Base-by-base conservation (phyloP, 768 basidiomycete genomes). In the Hygrocybe punicea region DNA sequence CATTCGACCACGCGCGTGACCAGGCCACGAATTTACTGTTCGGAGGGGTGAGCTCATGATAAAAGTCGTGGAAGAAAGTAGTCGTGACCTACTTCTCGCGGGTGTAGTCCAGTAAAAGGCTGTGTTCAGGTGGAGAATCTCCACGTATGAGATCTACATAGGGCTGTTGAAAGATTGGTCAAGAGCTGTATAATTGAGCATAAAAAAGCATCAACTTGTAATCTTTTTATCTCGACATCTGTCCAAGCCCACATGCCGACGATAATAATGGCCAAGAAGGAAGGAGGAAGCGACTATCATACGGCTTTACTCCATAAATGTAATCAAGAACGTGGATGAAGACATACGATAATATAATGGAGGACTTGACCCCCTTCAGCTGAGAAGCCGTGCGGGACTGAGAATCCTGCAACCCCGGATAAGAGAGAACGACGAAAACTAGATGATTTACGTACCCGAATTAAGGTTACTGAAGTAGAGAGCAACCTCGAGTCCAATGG, bases 401-500 rank as follows among this genome's bases (percentile, higher is more conserved):
- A 6, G 24, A 21, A 47, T 47, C 46, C 46, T 47, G 46, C 3
- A 14, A 19, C 5, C 24, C n/a, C n/a, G n/a, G n/a, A n/a, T n/a
- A n/a, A n/a, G n/a, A n/a, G n/a, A n/a, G 46, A 25, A 21, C 14
- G 24, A 25, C 13, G 6, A 25, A 16, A 13, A 47, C 4, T 11
- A 7, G 35, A 44, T 44, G 52, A 29, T 23, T 29, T 21, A 39
- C 45, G 52, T 39, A 69, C 71, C 72, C 16, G 67, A 58, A 24
- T 67, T 61, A 37, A 63, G 65, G 33, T 66, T 58, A 19, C 63
- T 66, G 55, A 66, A 70, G 51, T 66, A 61, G 19, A 72, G 60
- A 11, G 69, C 70, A 13, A 73, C 57, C 55, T 73, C 71, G 25
- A 73, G 58, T 7, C 61, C 70, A 36, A 69, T 60, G 11, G 71